Percentiles rank a stretch among this genome's conserved stretches.
Evolutionary conservation across 2,329 filamentous ascomycete species (phyloP).

Genomic region (Stemphylium beticola): DNA sequence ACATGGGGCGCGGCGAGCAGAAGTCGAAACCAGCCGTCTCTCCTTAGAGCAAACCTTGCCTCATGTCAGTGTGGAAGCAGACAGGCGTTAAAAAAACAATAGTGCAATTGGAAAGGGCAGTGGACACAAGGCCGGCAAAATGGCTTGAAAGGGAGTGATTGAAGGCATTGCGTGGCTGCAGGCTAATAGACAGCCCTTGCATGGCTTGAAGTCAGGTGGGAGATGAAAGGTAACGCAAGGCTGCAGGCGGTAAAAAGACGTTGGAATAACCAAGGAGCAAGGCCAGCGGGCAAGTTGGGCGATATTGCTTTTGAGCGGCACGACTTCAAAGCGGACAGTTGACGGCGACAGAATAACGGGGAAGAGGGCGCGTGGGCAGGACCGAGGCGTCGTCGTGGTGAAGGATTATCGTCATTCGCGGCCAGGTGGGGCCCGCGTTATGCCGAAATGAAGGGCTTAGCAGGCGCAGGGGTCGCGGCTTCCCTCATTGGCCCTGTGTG

Average conservation of each 20-base stretch:
- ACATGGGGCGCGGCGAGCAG: constrained; percentile 9
- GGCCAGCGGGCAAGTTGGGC: constrained; percentile 3
- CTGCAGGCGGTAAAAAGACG: constrained; percentile 4
- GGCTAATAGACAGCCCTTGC: constrained; percentile 24
- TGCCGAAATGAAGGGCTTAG: constrained; percentile 24
- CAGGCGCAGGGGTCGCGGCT: constrained; percentile 20
- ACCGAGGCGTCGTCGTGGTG: constrained; percentile 11
- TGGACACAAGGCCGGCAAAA: constrained; percentile 15
- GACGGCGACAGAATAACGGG: not conserved
- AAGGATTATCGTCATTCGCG: constrained; percentile 11
- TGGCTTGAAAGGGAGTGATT: constrained; percentile 4
- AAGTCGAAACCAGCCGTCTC: constrained; percentile 19
- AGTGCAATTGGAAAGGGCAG: not conserved
- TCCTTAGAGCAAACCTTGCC: constrained; percentile 12
- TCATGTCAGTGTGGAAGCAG: not conserved
- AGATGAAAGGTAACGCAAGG: not conserved
- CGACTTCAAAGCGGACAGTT: constrained; percentile 21
- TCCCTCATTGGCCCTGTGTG: constrained; percentile 24
- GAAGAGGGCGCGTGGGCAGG: constrained; percentile 1
- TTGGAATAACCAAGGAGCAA: not conserved
- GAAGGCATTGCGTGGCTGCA: constrained; percentile 26
- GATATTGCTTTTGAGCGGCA: constrained; percentile 14
- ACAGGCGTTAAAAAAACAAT: constrained; percentile 9
- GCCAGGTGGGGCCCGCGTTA: constrained; percentile 14
- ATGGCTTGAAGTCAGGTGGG: constrained; percentile 14